phyloP scores from a whole-genome alignment of 768 basidiomycete species.

The Lentinula sp. region DNA sequence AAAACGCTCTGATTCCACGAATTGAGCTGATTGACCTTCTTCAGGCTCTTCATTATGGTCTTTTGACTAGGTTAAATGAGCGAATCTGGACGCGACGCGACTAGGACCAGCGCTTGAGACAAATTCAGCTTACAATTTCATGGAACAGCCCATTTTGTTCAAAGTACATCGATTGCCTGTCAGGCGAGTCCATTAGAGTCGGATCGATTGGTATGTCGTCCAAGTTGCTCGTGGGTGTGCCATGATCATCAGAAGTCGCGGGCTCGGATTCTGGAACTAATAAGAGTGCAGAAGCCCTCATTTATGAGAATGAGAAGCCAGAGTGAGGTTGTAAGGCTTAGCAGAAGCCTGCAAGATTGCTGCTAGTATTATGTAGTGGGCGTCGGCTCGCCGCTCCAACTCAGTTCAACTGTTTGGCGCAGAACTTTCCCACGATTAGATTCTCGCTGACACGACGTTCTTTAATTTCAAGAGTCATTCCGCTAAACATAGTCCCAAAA shows the following conservation, averaged over 20 bases:
- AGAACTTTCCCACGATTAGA: neutral
- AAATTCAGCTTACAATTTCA: conserved; percentile 18
- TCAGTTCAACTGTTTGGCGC: neutral
- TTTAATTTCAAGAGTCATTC: too few species aligned
- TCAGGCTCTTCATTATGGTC: neutral
- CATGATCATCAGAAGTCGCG: neutral
- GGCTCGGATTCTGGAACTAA: neutral
- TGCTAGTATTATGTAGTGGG: neutral
- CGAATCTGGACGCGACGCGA: conserved; percentile 50
- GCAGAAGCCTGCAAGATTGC: neutral
- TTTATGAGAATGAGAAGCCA: neutral
- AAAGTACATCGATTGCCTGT: conserved; percentile 46
- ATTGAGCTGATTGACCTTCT: conserved; percentile 14
- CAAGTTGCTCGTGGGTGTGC: conserved; percentile 20
- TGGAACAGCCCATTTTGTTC: conserved; percentile 16
- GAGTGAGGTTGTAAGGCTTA: neutral
- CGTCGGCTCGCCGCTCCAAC: neutral
- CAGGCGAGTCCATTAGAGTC: conserved; percentile 46
- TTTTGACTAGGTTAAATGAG: neutral
- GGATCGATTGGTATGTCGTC: conserved; percentile 82
- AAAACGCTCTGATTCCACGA: conserved; percentile 24
- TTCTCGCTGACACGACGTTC: neutral
- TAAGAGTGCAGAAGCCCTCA: neutral
- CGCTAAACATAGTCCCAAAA: too few species aligned
- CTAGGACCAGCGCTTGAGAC: conserved; percentile 36